Evolutionary conservation across 192 early-diverging fungal genomes (phyloP).

Genomic region (Mortierella claussenii): DNA sequence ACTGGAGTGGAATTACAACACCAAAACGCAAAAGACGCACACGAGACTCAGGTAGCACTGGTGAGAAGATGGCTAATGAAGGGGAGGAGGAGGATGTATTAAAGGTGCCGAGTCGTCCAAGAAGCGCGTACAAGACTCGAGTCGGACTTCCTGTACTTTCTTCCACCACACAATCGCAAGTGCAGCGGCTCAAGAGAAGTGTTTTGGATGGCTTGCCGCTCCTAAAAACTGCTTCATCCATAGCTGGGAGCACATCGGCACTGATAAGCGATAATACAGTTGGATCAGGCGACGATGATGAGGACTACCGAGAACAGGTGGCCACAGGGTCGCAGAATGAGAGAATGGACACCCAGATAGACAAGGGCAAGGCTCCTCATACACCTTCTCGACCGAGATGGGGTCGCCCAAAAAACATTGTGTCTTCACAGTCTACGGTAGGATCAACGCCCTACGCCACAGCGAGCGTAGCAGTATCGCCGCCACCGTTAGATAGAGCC

Average conservation of each 20-base stretch:
- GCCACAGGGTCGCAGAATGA: too few species aligned
- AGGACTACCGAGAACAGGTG: too few species aligned
- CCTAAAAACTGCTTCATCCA: background rate
- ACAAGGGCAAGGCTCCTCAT: background rate
- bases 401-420: too few species aligned
- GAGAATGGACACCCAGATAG: background rate
- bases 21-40: conserved; percentile 5
- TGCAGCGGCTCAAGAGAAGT: background rate
- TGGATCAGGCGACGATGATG: background rate
- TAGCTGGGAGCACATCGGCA: too few species aligned
- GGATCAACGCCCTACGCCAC: too few species aligned
- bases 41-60: background rate
- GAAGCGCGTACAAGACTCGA: conserved; percentile 11
- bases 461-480: too few species aligned
- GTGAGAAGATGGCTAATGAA: background rate
- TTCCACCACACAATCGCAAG: background rate
- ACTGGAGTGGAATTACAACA: background rate
- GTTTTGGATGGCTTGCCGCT: conserved; percentile 9
- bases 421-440: too few species aligned
- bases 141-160: background rate
- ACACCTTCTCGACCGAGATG: conserved; percentile 3
- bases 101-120: conserved; percentile 7
- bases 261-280: too few species aligned
- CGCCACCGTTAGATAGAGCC: background rate
- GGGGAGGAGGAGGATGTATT: background rate